Conservation (phyloP, 208 protist genomes). For the Blastocrithidia nonstop region DNA sequence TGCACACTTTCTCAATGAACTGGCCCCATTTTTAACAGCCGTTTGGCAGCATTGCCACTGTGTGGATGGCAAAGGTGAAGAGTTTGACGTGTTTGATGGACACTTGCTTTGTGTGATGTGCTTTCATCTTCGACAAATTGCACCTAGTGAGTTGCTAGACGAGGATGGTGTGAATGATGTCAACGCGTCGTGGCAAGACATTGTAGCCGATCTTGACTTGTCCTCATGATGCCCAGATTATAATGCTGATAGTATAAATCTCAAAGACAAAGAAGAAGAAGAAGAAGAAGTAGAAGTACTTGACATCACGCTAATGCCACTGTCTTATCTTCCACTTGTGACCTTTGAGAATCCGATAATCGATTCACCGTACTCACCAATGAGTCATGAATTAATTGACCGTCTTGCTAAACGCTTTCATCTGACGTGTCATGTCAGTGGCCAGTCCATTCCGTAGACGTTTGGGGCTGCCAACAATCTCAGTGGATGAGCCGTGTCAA, state of each 20-base stretch:
- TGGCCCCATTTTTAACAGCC: slow-evolving; percentile 43
- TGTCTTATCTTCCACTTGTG: slow-evolving; percentile 30
- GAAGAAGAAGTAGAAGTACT: slow-evolving; percentile 8
- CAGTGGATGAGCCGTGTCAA: slow-evolving; percentile 48
- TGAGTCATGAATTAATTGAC: slow-evolving; percentile 70
- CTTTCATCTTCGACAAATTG: slow-evolving; percentile 19
- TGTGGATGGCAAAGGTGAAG: slow-evolving; percentile 20
- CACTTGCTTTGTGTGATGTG: slow-evolving; percentile 44
- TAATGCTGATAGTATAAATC: too few relatives aligned
- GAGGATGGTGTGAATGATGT: slow-evolving; percentile 36
- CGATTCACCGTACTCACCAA: slow-evolving; percentile 23
- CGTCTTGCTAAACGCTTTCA: slow-evolving; percentile 40
- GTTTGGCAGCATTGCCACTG: slow-evolving; percentile 25
- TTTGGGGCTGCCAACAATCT: slow-evolving; percentile 71
- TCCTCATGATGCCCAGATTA: too few relatives aligned
- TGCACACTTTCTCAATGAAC: slow-evolving; percentile 23
- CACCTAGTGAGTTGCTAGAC: slow-evolving; percentile 35
- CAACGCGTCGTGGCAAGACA: slow-evolving; percentile 19
- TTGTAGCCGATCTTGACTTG: slow-evolving; percentile 11
- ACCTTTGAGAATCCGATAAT: slow-evolving; percentile 7
- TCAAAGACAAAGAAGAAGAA: not conserved
- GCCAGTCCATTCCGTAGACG: too few relatives aligned
- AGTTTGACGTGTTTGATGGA: slow-evolving; percentile 67
- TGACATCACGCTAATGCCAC: slow-evolving; percentile 13
- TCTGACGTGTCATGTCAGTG: slow-evolving; percentile 19